These are phyloP conservation scores for Arachnomyces sp. DNA, from an alignment of 2,329 filamentous ascomycete species.

Conservation along the genomic window DNA sequence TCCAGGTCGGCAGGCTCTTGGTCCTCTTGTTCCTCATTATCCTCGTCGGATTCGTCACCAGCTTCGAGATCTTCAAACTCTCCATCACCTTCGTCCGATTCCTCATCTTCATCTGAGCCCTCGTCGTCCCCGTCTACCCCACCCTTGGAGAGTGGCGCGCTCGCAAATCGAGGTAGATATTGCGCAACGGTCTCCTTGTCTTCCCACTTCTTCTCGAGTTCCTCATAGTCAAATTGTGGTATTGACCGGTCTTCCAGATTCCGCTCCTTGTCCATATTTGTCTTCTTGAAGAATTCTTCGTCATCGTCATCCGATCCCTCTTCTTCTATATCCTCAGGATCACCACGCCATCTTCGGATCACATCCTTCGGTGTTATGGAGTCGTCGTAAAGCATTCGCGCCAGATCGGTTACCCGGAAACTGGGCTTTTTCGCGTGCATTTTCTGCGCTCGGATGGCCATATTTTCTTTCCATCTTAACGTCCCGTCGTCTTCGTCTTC, in stretches of 20 bases:
- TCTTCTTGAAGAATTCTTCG: slow-evolving; percentile 56
- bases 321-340: slow-evolving; percentile 54
- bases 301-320: slow-evolving; percentile 50
- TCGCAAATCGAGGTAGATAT: slow-evolving; percentile 67
- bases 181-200: slow-evolving; percentile 67
- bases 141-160: slow-evolving; percentile 53
- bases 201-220: slow-evolving; percentile 78
- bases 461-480: slow-evolving; percentile 79
- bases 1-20: slow-evolving; percentile 52
- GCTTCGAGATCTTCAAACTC: slow-evolving; percentile 81
- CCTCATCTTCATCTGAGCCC: slow-evolving; percentile 47
- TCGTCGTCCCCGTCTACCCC: slow-evolving; percentile 46
- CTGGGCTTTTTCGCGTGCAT: slow-evolving; percentile 62
- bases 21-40: slow-evolving; percentile 21
- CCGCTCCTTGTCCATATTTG: slow-evolving; percentile 40
- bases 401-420: slow-evolving; percentile 73
- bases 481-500: slow-evolving; percentile 62
- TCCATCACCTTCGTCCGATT: slow-evolving; percentile 62
- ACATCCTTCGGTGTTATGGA: slow-evolving; percentile 67
- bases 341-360: slow-evolving; percentile 69
- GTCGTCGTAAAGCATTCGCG: slow-evolving; percentile 80
- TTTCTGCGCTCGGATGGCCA: slow-evolving; percentile 63
- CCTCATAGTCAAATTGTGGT: slow-evolving; percentile 69
- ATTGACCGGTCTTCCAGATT: slow-evolving; percentile 66
- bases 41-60: slow-evolving; percentile 50